Conservation (phyloP, 257 asterid species). For the Mentha longifolia region DNA sequence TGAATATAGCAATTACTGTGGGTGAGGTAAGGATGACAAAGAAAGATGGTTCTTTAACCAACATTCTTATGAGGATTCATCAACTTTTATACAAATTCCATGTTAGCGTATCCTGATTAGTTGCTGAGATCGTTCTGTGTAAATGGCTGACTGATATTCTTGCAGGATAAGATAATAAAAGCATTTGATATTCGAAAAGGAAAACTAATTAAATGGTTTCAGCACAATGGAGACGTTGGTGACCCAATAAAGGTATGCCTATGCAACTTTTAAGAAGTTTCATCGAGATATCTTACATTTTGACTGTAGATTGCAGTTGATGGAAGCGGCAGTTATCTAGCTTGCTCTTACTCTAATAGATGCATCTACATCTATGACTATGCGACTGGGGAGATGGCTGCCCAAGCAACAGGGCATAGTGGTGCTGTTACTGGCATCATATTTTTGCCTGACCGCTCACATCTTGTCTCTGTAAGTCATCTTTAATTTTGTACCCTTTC, state of each 20-base stretch:
- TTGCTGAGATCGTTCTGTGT: conserved; percentile 25
- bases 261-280: conserved; percentile 19
- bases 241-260: conserved; percentile 62
- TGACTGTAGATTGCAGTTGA: conserved; percentile 60
- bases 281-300: conserved; percentile 33
- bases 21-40: conserved; percentile 49
- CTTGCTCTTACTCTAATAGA: conserved; percentile 61
- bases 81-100: conserved; percentile 4
- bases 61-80: conserved; percentile 4
- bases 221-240: conserved; percentile 53
- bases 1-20: conserved; percentile 51
- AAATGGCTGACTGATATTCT: conserved; percentile 11
- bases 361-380: conserved; percentile 62
- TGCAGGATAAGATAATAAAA: conserved; percentile 66
- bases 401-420: conserved; percentile 68
- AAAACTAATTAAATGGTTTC: conserved; percentile 56
- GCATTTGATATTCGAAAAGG: conserved; percentile 54
- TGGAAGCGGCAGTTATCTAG: conserved; percentile 66
- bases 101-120: conserved; percentile 8
- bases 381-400: conserved; percentile 60
- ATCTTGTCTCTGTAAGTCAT: conserved; percentile 67
- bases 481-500: neutral
- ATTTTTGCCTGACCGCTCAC: conserved; percentile 73
- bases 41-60: conserved; percentile 12
- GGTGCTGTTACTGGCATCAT: conserved; percentile 59